Conservation (phyloP, 805 yeast species). For the Kurtzmaniella fragi region DNA sequence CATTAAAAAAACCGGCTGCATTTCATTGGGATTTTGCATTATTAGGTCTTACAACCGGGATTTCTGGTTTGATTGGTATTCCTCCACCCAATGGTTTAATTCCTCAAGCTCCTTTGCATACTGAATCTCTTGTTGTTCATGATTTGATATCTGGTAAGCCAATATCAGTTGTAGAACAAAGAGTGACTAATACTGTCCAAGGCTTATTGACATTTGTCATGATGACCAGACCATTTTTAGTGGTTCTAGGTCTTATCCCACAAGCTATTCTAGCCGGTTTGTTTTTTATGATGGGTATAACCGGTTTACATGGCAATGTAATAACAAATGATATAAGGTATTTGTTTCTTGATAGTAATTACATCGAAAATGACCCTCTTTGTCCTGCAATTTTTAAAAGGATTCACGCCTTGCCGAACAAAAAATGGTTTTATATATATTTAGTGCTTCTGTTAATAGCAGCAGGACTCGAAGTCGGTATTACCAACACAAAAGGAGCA, state of each 20-base stretch:
- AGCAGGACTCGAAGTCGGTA: conserved; percentile 75
- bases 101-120: conserved; percentile 96
- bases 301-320: conserved; percentile 65
- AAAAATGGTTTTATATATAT: conserved; percentile 53
- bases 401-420: conserved; percentile 21
- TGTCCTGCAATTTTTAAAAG: conserved; percentile 32
- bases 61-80: conserved; percentile 81
- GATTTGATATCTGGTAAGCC: conserved; percentile 34
- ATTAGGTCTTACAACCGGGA: conserved; percentile 80
- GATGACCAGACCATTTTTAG: conserved; percentile 84
- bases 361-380: conserved; percentile 28
- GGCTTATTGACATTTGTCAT: conserved; percentile 80
- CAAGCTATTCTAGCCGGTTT: conserved; percentile 91
- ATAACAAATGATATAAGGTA: conserved; percentile 60
- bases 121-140: conserved; percentile 65
- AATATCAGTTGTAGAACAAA: conserved; percentile 75
- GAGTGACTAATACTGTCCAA: conserved; percentile 79
- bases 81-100: conserved; percentile 97
- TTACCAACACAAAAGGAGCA: conserved; percentile 83
- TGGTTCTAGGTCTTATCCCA: conserved; percentile 79
- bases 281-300: conserved; percentile 88
- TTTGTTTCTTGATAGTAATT: conserved; percentile 52
- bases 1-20: conserved; percentile 77
- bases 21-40: conserved; percentile 91
- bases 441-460: conserved; percentile 58